Conservation (phyloP, 257 asterid species). For the Verbena officinalis region DNA sequence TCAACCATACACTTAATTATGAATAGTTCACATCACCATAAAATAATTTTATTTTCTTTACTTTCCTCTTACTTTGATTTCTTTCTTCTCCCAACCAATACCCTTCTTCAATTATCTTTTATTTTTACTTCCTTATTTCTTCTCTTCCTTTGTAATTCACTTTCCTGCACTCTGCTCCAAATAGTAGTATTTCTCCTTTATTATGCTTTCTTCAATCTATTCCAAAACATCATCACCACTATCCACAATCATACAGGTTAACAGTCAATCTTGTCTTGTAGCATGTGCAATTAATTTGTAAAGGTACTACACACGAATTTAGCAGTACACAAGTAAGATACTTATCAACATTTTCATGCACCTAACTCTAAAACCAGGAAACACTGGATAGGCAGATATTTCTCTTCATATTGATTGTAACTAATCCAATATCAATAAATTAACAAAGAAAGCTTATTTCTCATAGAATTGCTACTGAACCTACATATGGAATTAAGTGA, state of each 20-base stretch:
- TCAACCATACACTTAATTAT: neutral
- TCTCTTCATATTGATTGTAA: no score
- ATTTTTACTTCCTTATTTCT: neutral
- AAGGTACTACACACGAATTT: no score
- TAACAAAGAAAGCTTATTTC: slow-evolving; percentile 22
- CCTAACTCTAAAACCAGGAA: no score
- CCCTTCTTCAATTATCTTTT: no score
- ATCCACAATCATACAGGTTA: neutral
- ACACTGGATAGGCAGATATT: no score
- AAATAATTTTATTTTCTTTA: neutral
- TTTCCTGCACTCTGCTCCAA: no score
- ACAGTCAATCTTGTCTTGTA: no score
- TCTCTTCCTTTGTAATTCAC: neutral
- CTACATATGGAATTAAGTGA: slow-evolving; percentile 48
- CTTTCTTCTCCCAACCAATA: neutral
- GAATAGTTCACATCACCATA: neutral
- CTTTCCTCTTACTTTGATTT: neutral
- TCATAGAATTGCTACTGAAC: slow-evolving; percentile 40
- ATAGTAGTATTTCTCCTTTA: no score
- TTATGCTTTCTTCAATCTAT: no score
- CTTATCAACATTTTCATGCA: no score
- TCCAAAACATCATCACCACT: neutral
- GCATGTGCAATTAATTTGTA: no score
- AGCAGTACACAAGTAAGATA: no score
- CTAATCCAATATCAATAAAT: slow-evolving; percentile 18